Conservation (phyloP, 1,284 basidiomycete species). For the Coniferiporia sulphurascens region DNA sequence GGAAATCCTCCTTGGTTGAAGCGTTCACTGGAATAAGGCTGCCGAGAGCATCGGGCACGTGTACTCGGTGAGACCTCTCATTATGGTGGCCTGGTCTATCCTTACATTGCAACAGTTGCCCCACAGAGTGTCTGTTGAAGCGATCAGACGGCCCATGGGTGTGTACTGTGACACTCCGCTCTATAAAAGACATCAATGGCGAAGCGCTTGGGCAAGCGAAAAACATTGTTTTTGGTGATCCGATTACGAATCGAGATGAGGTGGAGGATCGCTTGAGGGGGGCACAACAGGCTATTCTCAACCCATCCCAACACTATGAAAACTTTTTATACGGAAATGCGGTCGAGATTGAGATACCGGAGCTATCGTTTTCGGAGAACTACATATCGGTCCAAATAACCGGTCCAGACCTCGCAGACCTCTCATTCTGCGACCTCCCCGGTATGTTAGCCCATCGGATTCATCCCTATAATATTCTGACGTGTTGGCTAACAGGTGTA, state of each 20-base stretch:
- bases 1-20: constrained; percentile 72
- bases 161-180: constrained; percentile 50
- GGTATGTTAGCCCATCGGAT: constrained; percentile 32
- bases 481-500: constrained; percentile 53
- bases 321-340: constrained; percentile 32
- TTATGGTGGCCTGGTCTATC: background rate
- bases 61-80: constrained; percentile 48
- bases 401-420: constrained; percentile 62
- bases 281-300: constrained; percentile 70
- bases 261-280: constrained; percentile 65
- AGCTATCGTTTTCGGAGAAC: constrained; percentile 52
- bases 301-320: constrained; percentile 39
- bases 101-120: constrained; percentile 42
- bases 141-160: constrained; percentile 43
- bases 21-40: constrained; percentile 67
- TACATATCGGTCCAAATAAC: constrained; percentile 64
- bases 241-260: constrained; percentile 45
- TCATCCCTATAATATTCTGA: background rate
- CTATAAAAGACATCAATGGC: constrained; percentile 38
- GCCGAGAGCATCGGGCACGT: constrained; percentile 59
- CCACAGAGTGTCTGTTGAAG: constrained; percentile 61
- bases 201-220: constrained; percentile 30
- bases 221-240: constrained; percentile 45
- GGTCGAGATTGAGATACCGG: too few relatives aligned
- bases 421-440: constrained; percentile 70